Percentiles rank a stretch among this genome's conserved stretches.
Conservation (phyloP, 371 early-diverging fungal genomes). For the Rhizopus arrhizus region DNA sequence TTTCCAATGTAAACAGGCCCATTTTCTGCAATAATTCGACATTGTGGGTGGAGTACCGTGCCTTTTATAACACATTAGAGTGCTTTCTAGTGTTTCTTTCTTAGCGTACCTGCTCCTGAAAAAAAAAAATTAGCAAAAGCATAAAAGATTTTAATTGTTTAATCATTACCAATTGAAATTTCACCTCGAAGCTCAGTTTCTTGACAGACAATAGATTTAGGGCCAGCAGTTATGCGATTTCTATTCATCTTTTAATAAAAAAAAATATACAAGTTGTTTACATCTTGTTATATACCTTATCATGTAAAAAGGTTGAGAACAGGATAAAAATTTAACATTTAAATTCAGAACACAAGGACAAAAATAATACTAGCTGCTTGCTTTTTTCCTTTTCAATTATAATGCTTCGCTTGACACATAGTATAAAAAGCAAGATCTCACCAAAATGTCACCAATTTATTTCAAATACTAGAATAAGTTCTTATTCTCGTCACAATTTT, state of each 20-base stretch:
- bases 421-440: background rate
- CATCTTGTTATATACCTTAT: background rate
- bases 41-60: conserved; percentile 79
- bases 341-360: background rate
- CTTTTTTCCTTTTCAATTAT: background rate
- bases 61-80: conserved; percentile 34
- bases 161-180: conserved; percentile 57
- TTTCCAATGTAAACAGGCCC: conserved; percentile 76
- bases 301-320: background rate
- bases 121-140: background rate
- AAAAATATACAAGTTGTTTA: background rate
- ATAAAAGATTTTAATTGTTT: background rate
- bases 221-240: conserved; percentile 53
- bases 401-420: conserved; percentile 12
- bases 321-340: background rate
- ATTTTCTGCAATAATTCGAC: conserved; percentile 67
- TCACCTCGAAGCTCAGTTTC: conserved; percentile 67
- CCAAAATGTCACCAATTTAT: background rate
- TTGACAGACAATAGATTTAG: conserved; percentile 64
- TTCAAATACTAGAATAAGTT: background rate
- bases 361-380: too few species aligned
- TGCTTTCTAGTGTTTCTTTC: background rate
- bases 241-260: conserved; percentile 9
- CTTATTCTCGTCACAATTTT: background rate
- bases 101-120: conserved; percentile 21